Evolutionary conservation across 2,329 filamentous ascomycete species (phyloP), one percentile per base, ranked within the genome.

Genomic region (Fonsecaea pedrosoi): DNA sequence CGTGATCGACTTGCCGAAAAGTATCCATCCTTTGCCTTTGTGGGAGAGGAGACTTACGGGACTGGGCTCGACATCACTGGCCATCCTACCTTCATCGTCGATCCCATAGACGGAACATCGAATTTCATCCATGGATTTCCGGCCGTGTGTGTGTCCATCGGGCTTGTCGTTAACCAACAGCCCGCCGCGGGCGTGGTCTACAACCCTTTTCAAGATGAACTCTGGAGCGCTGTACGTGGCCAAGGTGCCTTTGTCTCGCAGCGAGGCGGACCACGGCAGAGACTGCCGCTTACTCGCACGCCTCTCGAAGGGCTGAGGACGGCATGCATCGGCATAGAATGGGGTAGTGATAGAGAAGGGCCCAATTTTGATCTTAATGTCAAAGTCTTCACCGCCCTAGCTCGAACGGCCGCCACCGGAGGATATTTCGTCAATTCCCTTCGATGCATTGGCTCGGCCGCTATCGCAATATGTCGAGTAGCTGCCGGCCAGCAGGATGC

Each of bases 391-490:
- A 92, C 87, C 67, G 93, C 93, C 74, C 74, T 91, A 3, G 92
- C 90, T 67, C 89, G 93, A 86, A 90, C 90, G 0, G 83, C 86
- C 0, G 90, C 93, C 76, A 74, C 86, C 8, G 85, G 84, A 0
- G 90, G 90, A 0, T 90, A 90, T 0, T 93, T 93, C 90, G 91
- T 92, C 6, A 91, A 93, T 77, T 90, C 91, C 0, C 82, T 93
- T 54, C 80, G 90, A 68, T 91, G 89, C 76, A 75, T 93, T 65
- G 90, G 90, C 3, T 90, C 89, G 74, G 90, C 90, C 8, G 91
- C 90, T 1, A 75, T 93, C 62, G 90, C 92, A 76, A 78, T 93
- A 57, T 90, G 90, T 0, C 93, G 92, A 75, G 86, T 87, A 9
- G 90, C 91, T 12, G 90, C 90, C 84, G 90, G 90, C 0, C 82